A percentile compares a stretch with the other conserved stretches of the same genome.
phyloP scores from a whole-genome alignment of 2,329 filamentous ascomycete genomes.

The Alternaria triticimaculans region DNA sequence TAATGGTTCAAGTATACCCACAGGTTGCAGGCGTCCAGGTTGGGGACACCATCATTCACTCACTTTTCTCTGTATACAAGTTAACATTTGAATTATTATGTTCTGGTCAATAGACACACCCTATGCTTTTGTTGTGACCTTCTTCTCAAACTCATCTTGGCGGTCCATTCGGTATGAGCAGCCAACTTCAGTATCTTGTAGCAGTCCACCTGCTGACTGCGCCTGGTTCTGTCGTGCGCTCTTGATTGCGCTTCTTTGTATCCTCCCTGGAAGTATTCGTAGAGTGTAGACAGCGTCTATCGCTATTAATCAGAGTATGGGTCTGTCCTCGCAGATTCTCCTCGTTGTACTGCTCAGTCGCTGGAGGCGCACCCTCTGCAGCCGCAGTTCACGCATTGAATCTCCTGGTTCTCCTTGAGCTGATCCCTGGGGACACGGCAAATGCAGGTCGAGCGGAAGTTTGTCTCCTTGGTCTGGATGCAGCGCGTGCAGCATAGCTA shows the following conservation, averaged over 20 bases:
- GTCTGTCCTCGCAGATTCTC: not conserved
- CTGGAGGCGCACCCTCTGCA: conserved; percentile 89
- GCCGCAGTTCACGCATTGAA: conserved; percentile 94
- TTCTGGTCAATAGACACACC: conserved; percentile 28
- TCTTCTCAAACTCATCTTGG: not conserved
- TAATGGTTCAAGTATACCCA: conserved; percentile 28
- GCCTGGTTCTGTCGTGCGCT: not conserved
- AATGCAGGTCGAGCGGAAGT: conserved; percentile 97
- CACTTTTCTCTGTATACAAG: conserved; percentile 34
- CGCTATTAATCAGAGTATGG: not conserved
- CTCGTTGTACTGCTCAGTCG: conserved; percentile 62
- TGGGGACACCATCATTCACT: conserved; percentile 13
- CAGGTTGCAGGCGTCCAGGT: conserved; percentile 13
- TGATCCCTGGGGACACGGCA: conserved; percentile 91
- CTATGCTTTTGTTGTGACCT: conserved; percentile 7
- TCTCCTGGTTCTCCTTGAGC: conserved; percentile 86
- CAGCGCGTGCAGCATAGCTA: conserved; percentile 93
- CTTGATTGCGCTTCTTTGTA: not conserved
- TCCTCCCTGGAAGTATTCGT: not conserved
- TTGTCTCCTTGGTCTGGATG: conserved; percentile 99
- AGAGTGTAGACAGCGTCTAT: not conserved
- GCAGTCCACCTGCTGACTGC: not conserved
- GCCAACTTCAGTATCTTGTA: not conserved
- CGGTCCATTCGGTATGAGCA: not conserved
- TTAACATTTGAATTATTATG: conserved; percentile 29